A percentile compares a stretch with the other conserved stretches of the same genome.
Evolutionary conservation across 345 rosid species (phyloP).

Genomic region (Syzygium aqueum): DNA sequence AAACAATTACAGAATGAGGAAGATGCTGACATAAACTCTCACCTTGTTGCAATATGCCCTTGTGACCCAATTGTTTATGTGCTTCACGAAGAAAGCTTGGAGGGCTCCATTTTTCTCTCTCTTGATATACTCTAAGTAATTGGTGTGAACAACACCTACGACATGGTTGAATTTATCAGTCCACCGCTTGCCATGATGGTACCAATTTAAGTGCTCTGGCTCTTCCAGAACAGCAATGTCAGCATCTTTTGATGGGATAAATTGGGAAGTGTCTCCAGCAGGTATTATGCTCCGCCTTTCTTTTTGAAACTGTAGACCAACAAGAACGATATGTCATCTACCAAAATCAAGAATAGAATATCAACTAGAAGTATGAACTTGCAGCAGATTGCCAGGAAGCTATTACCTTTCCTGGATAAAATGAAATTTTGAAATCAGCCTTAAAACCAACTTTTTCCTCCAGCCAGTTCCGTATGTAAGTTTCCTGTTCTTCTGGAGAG

Average conservation of each 20-base stretch:
- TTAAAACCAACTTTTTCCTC: conserved; percentile 91
- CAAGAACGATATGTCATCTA: not conserved
- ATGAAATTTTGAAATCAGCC: conserved; percentile 83
- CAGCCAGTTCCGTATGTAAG: conserved; percentile 86
- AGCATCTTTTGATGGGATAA: conserved; percentile 81
- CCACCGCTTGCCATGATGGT: conserved; percentile 96
- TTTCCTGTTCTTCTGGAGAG: conserved; percentile 96
- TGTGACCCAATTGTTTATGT: conserved; percentile 83
- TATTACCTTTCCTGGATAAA: conserved; percentile 94
- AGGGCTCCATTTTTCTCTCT: conserved; percentile 92
- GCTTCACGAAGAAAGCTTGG: conserved; percentile 91
- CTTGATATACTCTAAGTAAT: conserved; percentile 96
- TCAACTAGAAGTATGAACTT: not conserved
- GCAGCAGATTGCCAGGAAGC: not conserved
- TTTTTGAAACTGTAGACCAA: conserved; percentile 59
- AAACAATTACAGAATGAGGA: not conserved
- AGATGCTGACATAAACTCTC: not conserved
- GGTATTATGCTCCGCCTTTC: conserved; percentile 93
- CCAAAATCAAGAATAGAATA: not conserved
- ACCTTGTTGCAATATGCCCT: conserved; percentile 95
- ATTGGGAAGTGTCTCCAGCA: conserved; percentile 89
- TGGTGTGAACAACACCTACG: conserved; percentile 94
- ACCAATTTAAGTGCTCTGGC: conserved; percentile 98
- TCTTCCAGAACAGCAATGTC: conserved; percentile 94
- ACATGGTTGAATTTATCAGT: conserved; percentile 95